phyloP scores from a whole-genome alignment of 192 early-diverging fungal species.

The Piromyces finnis region DNA sequence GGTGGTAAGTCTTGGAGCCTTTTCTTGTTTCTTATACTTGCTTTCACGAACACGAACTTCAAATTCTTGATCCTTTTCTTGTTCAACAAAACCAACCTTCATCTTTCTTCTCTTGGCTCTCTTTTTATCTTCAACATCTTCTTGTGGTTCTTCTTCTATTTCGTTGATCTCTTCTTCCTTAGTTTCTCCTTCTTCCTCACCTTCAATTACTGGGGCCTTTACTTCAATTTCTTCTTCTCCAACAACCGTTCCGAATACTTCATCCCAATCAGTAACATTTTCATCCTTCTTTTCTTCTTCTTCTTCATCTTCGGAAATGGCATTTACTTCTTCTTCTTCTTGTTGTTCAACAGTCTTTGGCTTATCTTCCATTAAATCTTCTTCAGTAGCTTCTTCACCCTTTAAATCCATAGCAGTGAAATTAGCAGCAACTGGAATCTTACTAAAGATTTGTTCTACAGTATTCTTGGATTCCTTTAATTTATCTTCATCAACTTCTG shows the following conservation, averaged over 20 bases:
- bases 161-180: background rate
- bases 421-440: slow-evolving; percentile 72
- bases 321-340: slow-evolving; percentile 13
- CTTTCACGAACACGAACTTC: slow-evolving; percentile 10
- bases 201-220: background rate
- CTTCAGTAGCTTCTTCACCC: slow-evolving; percentile 30
- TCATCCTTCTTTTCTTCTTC: slow-evolving; percentile 15
- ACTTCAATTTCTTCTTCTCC: slow-evolving; percentile 8
- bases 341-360: slow-evolving; percentile 17
- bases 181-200: slow-evolving; percentile 18
- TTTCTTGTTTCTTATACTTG: slow-evolving; percentile 19
- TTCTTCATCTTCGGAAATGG: slow-evolving; percentile 11
- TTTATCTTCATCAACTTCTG: slow-evolving; percentile 15
- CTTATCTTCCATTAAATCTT: slow-evolving; percentile 5
- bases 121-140: slow-evolving; percentile 4
- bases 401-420: slow-evolving; percentile 69
- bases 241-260: slow-evolving; percentile 9
- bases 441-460: slow-evolving; percentile 77
- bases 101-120: background rate
- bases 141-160: slow-evolving; percentile 9
- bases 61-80: background rate
- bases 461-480: slow-evolving; percentile 16
- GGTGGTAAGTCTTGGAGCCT: slow-evolving; percentile 67
- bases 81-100: background rate
- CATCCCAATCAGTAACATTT: slow-evolving; percentile 17